phyloP scores from a whole-genome alignment of 2,329 filamentous ascomycete genomes.

The Penicillium sp. region DNA sequence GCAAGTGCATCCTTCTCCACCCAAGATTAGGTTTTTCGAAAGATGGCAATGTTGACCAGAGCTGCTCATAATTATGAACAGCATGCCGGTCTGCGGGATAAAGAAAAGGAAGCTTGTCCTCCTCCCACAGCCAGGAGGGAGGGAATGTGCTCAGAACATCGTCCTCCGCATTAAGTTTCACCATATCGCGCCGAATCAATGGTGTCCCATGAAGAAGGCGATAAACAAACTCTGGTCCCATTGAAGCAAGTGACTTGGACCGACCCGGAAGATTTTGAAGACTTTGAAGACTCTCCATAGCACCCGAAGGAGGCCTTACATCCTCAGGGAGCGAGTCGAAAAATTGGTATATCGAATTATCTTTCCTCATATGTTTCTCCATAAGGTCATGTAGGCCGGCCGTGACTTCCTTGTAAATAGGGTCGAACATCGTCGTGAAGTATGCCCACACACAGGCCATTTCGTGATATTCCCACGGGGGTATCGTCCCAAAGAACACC shows the following conservation, averaged over 20 bases:
- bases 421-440: not conserved
- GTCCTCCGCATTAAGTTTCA: conserved; percentile 6
- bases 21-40: conserved; percentile 14
- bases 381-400: not conserved
- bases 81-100: conserved; percentile 19
- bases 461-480: conserved; percentile 26
- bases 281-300: not conserved
- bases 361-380: not conserved
- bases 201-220: conserved; percentile 11
- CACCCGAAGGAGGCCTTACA: not conserved
- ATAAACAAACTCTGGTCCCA: conserved; percentile 19
- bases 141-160: not conserved
- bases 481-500: conserved; percentile 20
- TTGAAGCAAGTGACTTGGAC: not conserved
- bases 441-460: conserved; percentile 20
- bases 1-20: not conserved
- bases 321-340: not conserved
- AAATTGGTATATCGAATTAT: too few relatives aligned
- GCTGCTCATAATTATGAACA: not conserved
- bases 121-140: not conserved
- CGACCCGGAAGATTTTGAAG: not conserved
- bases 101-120: conserved; percentile 4
- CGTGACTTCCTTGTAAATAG: not conserved
- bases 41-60: conserved; percentile 7
- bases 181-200: conserved; percentile 13